Conservation (phyloP, 2,329 filamentous ascomycete species). For the Beauveria bassiana region DNA sequence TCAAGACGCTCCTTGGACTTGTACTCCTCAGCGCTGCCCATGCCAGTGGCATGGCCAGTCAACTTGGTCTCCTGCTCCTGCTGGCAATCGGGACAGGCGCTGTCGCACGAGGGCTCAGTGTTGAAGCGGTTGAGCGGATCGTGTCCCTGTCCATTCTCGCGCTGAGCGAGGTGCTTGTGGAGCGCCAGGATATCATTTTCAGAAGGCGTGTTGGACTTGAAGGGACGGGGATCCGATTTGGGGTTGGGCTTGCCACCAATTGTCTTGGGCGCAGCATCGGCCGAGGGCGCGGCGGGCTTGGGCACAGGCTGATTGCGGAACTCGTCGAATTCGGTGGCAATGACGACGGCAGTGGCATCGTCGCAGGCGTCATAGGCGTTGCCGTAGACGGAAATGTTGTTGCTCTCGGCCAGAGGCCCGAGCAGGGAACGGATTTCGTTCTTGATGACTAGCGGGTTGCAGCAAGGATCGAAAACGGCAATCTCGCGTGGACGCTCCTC, state of each 20-base stretch:
- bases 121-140: conserved; percentile 41
- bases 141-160: conserved; percentile 19
- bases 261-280: conserved; percentile 14
- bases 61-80: conserved; percentile 31
- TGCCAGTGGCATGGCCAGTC: conserved; percentile 33
- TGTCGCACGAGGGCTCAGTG: conserved; percentile 35
- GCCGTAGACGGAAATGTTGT: conserved; percentile 37
- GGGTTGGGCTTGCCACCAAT: conserved; percentile 29
- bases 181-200: conserved; percentile 40
- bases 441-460: conserved; percentile 42
- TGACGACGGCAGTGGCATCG: conserved; percentile 41
- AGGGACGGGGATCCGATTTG: conserved; percentile 40
- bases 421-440: conserved; percentile 42
- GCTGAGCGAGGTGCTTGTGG: conserved; percentile 38
- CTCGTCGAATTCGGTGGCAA: conserved; percentile 51
- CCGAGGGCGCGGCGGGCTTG: conserved; percentile 16
- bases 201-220: conserved; percentile 27
- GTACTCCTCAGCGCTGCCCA: conserved; percentile 37
- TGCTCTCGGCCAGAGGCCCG: conserved; percentile 29
- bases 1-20: conserved; percentile 40
- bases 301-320: conserved; percentile 37
- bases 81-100: conserved; percentile 43
- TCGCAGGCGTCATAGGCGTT: conserved; percentile 43
- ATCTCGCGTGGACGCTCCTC: conserved; percentile 57
- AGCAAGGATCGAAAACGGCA: conserved; percentile 61